phyloP scores from a whole-genome alignment of 768 basidiomycete genomes.

The Auricularia heimuer region DNA sequence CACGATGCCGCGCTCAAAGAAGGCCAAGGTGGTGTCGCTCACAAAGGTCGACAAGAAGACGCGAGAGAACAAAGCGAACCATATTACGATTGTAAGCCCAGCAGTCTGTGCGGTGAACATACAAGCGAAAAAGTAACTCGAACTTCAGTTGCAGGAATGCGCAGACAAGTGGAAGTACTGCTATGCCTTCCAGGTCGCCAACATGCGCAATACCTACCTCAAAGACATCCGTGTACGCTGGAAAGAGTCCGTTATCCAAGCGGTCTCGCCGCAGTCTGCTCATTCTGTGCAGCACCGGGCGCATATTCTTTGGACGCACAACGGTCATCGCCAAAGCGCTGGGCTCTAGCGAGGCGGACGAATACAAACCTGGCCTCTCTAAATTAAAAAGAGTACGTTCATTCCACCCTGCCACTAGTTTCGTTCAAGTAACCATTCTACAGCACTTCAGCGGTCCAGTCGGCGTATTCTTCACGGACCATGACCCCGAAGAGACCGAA shows the following conservation, averaged over 20 bases:
- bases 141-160: conserved; percentile 61
- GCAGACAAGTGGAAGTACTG: conserved; percentile 89
- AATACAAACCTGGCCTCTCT: conserved; percentile 68
- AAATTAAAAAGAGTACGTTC: conserved; percentile 43
- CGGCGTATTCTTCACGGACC: conserved; percentile 86
- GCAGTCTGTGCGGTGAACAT: no score
- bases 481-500: conserved; percentile 78
- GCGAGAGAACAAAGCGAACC: conserved; percentile 75
- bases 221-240: conserved; percentile 90
- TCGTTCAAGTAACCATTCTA: no score
- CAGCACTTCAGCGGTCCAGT: conserved; percentile 93
- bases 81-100: conserved; percentile 33
- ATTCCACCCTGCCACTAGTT: no score
- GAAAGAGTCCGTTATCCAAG: conserved; percentile 61
- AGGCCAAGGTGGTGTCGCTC: conserved; percentile 82
- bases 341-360: conserved; percentile 77
- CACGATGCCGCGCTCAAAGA: conserved; percentile 81
- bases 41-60: conserved; percentile 94
- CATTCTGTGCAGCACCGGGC: conserved; percentile 50
- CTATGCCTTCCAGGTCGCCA: conserved; percentile 91
- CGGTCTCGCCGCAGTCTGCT: conserved; percentile 7
- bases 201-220: conserved; percentile 90
- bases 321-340: conserved; percentile 95
- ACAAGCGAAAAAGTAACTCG: no score
- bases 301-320: conserved; percentile 80